phyloP scores from a whole-genome alignment of 768 basidiomycete genomes.

The Lentinula sp. region DNA sequence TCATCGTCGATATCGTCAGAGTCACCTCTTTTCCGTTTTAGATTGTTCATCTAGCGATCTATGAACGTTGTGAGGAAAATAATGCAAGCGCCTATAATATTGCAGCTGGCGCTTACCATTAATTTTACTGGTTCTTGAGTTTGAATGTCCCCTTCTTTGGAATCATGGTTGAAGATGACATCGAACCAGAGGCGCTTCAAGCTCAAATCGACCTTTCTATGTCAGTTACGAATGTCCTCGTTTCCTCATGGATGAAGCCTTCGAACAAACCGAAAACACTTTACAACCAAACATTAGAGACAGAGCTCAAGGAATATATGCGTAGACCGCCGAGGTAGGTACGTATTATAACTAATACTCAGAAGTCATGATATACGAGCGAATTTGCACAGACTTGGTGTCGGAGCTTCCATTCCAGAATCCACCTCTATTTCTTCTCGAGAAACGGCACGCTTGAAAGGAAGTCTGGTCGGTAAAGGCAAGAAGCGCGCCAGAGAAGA shows the following conservation, averaged over 20 bases:
- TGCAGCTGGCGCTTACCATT: neutral
- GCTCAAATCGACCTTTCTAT: constrained; percentile 81
- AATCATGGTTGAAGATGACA: constrained; percentile 34
- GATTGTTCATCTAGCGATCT: constrained; percentile 16
- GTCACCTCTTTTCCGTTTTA: constrained; percentile 54
- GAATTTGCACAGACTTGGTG: constrained; percentile 51
- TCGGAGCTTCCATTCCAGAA: constrained; percentile 61
- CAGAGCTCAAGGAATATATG: constrained; percentile 62
- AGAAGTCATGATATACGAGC: constrained; percentile 8
- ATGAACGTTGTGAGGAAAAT: neutral
- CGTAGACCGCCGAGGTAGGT: constrained; percentile 66
- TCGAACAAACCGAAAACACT: constrained; percentile 29
- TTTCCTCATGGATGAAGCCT: constrained; percentile 73
- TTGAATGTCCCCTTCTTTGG: neutral
- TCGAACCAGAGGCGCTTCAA: constrained; percentile 66
- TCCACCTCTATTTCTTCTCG: constrained; percentile 32
- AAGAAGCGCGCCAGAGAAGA: constrained; percentile 44
- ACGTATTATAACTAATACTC: constrained; percentile 6
- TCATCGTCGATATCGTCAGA: constrained; percentile 52
- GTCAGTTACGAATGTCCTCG: constrained; percentile 68
- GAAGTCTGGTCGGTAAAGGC: constrained; percentile 43
- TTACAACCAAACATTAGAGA: constrained; percentile 31
- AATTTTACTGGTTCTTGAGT: neutral
- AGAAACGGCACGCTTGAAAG: constrained; percentile 59
- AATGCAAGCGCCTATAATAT: neutral